A percentile compares a stretch with the other conserved stretches of the same genome.
Conservation (phyloP, 2,329 filamentous ascomycete genomes). For the Neonectria punicea region DNA sequence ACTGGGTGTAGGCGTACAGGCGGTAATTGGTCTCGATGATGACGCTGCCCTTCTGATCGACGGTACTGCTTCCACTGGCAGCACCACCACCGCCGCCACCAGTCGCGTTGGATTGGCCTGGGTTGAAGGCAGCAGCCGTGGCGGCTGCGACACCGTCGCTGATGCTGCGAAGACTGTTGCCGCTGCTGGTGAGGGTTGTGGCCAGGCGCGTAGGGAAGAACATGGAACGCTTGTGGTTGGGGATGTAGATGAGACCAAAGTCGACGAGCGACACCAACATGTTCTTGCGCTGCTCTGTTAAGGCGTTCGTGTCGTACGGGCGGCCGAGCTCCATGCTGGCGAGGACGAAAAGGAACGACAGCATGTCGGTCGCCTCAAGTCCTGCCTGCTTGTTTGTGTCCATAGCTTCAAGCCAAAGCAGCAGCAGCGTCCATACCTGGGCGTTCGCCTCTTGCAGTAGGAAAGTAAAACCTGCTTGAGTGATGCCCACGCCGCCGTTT, state of each 20-base stretch:
- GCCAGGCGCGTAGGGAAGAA: conserved; percentile 94
- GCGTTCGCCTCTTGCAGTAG: conserved; percentile 94
- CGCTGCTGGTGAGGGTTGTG: conserved; percentile 89
- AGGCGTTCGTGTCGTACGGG: conserved; percentile 86
- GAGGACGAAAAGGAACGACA: conserved; percentile 95
- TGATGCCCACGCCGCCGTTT: conserved; percentile 81
- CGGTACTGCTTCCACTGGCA: conserved; percentile 44
- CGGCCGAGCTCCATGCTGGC: conserved; percentile 92
- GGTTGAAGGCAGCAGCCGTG: conserved; percentile 56
- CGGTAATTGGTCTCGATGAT: conserved; percentile 99
- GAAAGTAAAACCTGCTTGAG: conserved; percentile 93
- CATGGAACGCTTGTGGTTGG: conserved; percentile 65
- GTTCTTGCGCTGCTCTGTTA: conserved; percentile 83
- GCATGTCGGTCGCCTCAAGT: conserved; percentile 91
- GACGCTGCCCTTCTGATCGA: conserved; percentile 79
- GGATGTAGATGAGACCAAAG: conserved; percentile 89
- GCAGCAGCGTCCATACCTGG: conserved; percentile 94
- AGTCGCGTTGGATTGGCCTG: conserved; percentile 50
- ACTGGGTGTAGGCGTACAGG: conserved; percentile 95
- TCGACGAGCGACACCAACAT: conserved; percentile 93
- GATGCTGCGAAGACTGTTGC: conserved; percentile 77
- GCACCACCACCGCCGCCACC: conserved; percentile 44
- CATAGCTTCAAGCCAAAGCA: conserved; percentile 91
- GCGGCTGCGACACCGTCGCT: conserved; percentile 76
- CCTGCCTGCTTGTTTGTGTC: conserved; percentile 67